phyloP scores from a whole-genome alignment of 345 rosid genomes.

The Lepidium africanum region DNA sequence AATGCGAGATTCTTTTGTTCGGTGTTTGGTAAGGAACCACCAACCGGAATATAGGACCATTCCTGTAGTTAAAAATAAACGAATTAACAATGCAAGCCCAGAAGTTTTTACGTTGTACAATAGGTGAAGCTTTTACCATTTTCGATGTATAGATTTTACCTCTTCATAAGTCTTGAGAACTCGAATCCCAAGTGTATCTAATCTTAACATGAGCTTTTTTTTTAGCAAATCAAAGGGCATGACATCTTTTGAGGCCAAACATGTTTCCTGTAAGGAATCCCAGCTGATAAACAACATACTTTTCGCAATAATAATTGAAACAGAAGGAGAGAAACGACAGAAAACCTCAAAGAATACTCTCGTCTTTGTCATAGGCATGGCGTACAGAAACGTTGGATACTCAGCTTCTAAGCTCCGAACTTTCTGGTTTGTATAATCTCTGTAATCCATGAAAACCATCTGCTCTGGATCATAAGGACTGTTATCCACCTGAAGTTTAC shows the following conservation, averaged over 20 bases:
- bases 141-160: slow-evolving; percentile 32
- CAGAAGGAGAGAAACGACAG: background rate
- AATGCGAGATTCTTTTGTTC: slow-evolving; percentile 89
- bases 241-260: slow-evolving; percentile 90
- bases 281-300: slow-evolving; percentile 12
- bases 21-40: slow-evolving; percentile 90
- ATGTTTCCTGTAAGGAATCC: slow-evolving; percentile 66
- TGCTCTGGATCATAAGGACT: slow-evolving; percentile 86
- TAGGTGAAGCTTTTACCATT: background rate
- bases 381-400: slow-evolving; percentile 87
- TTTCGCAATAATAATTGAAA: background rate
- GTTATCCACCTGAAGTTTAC: slow-evolving; percentile 68
- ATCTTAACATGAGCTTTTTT: slow-evolving; percentile 66
- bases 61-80: slow-evolving; percentile 41
- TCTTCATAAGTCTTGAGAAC: slow-evolving; percentile 71
- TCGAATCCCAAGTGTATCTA: slow-evolving; percentile 68
- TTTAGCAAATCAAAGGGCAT: slow-evolving; percentile 81
- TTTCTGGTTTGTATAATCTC: slow-evolving; percentile 58
- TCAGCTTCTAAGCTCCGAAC: slow-evolving; percentile 49
- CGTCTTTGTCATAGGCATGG: slow-evolving; percentile 78
- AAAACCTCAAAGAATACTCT: slow-evolving; percentile 89
- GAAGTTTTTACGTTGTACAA: background rate
- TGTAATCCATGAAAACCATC: slow-evolving; percentile 99
- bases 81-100: background rate
- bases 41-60: slow-evolving; percentile 98